Evolutionary conservation across 257 asterid species (phyloP).

Genomic region (Ehretia macrophylla): DNA sequence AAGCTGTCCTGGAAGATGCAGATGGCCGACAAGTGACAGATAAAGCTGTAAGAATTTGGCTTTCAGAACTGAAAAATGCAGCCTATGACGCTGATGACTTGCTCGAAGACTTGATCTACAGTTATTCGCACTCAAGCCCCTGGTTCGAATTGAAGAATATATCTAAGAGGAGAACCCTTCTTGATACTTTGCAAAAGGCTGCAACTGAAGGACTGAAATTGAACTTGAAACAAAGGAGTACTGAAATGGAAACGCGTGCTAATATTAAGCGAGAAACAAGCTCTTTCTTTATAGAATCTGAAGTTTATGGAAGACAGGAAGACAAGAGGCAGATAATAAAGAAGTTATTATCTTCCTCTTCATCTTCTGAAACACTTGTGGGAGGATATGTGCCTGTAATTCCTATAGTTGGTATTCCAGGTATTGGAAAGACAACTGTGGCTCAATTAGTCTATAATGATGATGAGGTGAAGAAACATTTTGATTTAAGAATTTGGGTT

Average conservation of each 20-base stretch:
- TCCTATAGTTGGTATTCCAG: constrained; percentile 12
- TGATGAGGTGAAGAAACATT: constrained; percentile 10
- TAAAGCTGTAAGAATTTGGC: constrained; percentile 21
- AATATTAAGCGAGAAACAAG: constrained; percentile 21
- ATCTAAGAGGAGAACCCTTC: constrained; percentile 11
- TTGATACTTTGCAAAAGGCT: not conserved
- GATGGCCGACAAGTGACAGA: constrained; percentile 7
- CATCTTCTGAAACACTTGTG: not conserved
- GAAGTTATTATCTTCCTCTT: constrained; percentile 4
- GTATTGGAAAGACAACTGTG: constrained; percentile 25
- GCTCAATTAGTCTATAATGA: constrained; percentile 26
- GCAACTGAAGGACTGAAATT: not conserved
- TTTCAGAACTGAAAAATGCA: constrained; percentile 26
- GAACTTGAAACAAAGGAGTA: constrained; percentile 19
- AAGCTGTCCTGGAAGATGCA: constrained; percentile 20
- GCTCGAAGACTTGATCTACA: constrained; percentile 14
- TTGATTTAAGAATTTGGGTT: constrained; percentile 15
- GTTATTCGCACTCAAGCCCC: constrained; percentile 14
- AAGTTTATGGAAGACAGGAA: constrained; percentile 23
- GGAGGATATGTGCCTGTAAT: not conserved
- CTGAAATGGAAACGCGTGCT: constrained; percentile 2
- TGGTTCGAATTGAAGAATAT: constrained; percentile 20
- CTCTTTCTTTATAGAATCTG: constrained; percentile 22
- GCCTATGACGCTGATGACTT: constrained; percentile 38
- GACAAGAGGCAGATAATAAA: constrained; percentile 23